Conservation (phyloP, 495 filamentous ascomycete species). For the Penicillium daleae region DNA sequence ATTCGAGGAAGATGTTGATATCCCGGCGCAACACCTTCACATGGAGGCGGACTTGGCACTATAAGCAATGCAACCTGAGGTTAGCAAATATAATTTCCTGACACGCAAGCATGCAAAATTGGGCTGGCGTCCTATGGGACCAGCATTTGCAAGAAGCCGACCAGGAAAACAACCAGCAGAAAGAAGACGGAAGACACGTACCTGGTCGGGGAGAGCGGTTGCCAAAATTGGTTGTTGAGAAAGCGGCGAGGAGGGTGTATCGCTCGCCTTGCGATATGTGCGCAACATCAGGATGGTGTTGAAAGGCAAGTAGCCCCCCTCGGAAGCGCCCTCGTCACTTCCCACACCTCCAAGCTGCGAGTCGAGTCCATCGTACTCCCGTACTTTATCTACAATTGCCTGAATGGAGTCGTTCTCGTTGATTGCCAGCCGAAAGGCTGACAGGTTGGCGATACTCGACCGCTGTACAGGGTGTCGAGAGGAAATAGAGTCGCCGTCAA, state of each 20-base stretch:
- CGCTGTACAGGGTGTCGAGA: conserved; percentile 25
- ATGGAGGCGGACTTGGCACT: conserved; percentile 53
- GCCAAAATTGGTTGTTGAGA: conserved; percentile 35
- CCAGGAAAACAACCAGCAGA: not conserved
- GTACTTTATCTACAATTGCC: conserved; percentile 38
- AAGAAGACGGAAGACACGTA: conserved; percentile 16
- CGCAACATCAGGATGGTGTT: conserved; percentile 49
- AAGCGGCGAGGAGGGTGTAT: conserved; percentile 15
- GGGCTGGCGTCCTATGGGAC: not conserved
- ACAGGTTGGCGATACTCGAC: conserved; percentile 22
- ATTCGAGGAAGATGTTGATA: conserved; percentile 52
- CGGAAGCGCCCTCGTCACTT: conserved; percentile 13
- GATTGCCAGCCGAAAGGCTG: conserved; percentile 33
- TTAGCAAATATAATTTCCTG: not conserved
- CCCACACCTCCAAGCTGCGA: conserved; percentile 17
- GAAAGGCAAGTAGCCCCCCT: conserved; percentile 32
- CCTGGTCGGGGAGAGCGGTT: conserved; percentile 41
- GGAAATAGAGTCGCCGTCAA: conserved; percentile 30
- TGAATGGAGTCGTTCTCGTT: conserved; percentile 39
- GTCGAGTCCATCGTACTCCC: conserved; percentile 11
- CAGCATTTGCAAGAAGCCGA: not conserved
- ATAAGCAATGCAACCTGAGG: not conserved
- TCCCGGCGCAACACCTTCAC: conserved; percentile 47
- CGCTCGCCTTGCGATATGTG: conserved; percentile 32
- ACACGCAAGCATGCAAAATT: not conserved